phyloP scores from a whole-genome alignment of 2,329 filamentous ascomycete species.

The Epichloe sibirici region DNA sequence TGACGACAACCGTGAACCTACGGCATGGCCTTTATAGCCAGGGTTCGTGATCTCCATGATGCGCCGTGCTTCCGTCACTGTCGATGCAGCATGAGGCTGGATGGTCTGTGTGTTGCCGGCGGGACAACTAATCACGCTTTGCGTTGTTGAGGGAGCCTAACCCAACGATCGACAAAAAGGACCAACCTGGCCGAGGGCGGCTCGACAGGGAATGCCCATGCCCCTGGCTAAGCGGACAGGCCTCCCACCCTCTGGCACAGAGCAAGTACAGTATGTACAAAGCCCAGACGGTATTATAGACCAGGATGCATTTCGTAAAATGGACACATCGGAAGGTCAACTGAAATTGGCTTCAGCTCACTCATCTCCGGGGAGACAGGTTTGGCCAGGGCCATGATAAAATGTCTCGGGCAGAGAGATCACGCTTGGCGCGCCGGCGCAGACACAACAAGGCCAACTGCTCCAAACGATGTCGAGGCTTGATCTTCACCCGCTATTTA shows the following conservation, averaged over 20 bases:
- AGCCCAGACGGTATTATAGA: neutral
- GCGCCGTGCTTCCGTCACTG: neutral
- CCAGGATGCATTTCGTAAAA: neutral
- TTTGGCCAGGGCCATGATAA: slow-evolving; percentile 5
- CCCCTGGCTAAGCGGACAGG: slow-evolving; percentile 2
- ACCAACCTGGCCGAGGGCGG: neutral
- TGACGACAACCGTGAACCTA: too few relatives aligned
- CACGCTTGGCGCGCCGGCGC: neutral
- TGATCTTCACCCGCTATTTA: neutral
- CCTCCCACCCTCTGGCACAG: slow-evolving; percentile 6
- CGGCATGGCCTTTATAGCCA: neutral
- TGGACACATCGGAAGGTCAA: neutral
- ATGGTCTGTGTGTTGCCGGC: neutral
- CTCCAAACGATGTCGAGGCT: neutral
- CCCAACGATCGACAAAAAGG: neutral
- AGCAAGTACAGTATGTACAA: neutral
- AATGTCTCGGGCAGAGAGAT: slow-evolving; percentile 10
- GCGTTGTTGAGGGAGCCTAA: neutral
- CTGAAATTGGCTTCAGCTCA: neutral
- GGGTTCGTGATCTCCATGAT: neutral
- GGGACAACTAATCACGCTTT: neutral
- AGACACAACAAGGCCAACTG: neutral
- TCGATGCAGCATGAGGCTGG: neutral
- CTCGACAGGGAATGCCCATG: slow-evolving; percentile 3
- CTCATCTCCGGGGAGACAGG: slow-evolving; percentile 4